phyloP scores from a whole-genome alignment of 2,329 filamentous ascomycete species.

The Onygenales sp. region DNA sequence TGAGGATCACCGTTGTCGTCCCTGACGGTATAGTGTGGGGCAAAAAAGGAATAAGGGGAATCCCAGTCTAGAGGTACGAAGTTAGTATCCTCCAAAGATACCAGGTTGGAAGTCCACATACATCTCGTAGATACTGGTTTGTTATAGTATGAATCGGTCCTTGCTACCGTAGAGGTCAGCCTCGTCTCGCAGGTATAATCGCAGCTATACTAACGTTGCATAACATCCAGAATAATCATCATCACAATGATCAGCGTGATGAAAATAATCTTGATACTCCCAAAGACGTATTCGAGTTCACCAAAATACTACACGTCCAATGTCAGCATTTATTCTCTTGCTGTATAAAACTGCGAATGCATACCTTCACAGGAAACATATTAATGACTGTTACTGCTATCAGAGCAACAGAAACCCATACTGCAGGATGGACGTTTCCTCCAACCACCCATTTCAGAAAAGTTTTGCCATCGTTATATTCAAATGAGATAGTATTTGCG shows the following conservation, averaged over 20 bases:
- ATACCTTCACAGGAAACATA: constrained; percentile 26
- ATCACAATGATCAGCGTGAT: constrained; percentile 33
- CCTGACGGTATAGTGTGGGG: constrained; percentile 22
- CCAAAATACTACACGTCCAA: constrained; percentile 30
- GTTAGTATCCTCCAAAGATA: neutral
- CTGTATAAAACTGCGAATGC: constrained; percentile 28
- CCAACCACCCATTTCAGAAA: constrained; percentile 21
- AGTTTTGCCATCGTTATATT: constrained; percentile 21
- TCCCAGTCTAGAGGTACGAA: constrained; percentile 20
- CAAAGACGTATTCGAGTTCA: constrained; percentile 27
- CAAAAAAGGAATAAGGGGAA: constrained; percentile 32
- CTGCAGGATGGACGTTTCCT: constrained; percentile 24
- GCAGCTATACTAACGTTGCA: constrained; percentile 22
- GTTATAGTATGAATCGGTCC: constrained; percentile 27
- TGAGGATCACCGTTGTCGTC: constrained; percentile 20
- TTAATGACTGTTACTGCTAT: constrained; percentile 26
- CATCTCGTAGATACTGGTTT: constrained; percentile 27
- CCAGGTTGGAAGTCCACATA: constrained; percentile 11
- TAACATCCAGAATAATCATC: constrained; percentile 33
- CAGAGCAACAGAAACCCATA: constrained; percentile 28
- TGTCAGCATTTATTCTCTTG: constrained; percentile 18
- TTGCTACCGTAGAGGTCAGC: constrained; percentile 24
- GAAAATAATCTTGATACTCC: constrained; percentile 27
- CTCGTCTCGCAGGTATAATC: neutral
- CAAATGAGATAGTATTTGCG: constrained; percentile 33